These are phyloP conservation scores for Gentiana straminea DNA, from an alignment of 257 asterid species.

Conservation along the genomic window DNA sequence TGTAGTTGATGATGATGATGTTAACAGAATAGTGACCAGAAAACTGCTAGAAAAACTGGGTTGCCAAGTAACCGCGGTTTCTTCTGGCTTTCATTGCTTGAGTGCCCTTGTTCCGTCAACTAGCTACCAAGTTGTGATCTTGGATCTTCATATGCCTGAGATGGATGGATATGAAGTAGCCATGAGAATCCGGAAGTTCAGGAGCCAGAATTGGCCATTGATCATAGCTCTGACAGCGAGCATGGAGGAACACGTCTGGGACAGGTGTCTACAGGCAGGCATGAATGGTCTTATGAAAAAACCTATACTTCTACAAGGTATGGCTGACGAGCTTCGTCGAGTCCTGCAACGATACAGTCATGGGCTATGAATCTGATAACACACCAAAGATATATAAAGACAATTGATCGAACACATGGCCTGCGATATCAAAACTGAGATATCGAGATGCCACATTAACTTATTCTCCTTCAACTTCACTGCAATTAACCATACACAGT, in stretches of 20 bases:
- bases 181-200: conserved; percentile 27
- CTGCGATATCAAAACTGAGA: too few relatives aligned
- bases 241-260: conserved; percentile 25
- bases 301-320: conserved; percentile 31
- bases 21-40: conserved; percentile 31
- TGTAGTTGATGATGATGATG: conserved; percentile 27
- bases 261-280: conserved; percentile 30
- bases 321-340: conserved; percentile 29
- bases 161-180: conserved; percentile 45
- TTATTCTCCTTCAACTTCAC: too few relatives aligned
- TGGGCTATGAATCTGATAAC: conserved; percentile 11
- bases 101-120: conserved; percentile 29
- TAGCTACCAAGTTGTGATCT: conserved; percentile 20
- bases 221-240: conserved; percentile 37
- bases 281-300: conserved; percentile 37
- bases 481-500: too few relatives aligned
- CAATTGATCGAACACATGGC: too few relatives aligned
- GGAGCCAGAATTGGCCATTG: conserved; percentile 34
- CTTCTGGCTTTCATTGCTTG: conserved; percentile 32
- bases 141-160: conserved; percentile 46
- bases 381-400: background rate
- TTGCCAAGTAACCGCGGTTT: conserved; percentile 33
- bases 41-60: conserved; percentile 37
- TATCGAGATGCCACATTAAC: too few relatives aligned
- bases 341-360: conserved; percentile 23